These are phyloP conservation scores for Inonotus obliquus DNA, from an alignment of 1,284 basidiomycete species.

Conservation along the genomic window DNA sequence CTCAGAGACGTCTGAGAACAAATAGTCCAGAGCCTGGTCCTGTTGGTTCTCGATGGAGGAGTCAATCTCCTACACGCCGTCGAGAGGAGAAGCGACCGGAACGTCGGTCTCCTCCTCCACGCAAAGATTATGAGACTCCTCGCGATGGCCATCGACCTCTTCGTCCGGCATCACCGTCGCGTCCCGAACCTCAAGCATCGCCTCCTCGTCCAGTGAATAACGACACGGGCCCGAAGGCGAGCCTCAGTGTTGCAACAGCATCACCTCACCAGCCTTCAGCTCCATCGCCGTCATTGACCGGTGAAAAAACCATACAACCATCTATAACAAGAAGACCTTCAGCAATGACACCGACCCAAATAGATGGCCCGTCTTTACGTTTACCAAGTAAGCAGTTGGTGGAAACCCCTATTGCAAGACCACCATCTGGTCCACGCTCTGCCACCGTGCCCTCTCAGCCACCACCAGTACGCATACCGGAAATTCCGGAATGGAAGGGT, in stretches of 20 bases:
- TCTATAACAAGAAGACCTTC: background rate
- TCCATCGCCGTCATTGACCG: background rate
- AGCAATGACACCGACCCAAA: background rate
- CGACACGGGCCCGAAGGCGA: background rate
- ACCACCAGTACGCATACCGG: background rate
- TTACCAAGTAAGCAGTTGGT: background rate
- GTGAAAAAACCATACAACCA: background rate
- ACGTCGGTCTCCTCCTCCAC: background rate
- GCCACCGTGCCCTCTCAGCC: background rate
- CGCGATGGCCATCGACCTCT: background rate
- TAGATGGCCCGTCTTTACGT: background rate
- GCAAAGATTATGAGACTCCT: no score
- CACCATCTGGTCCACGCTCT: conserved; percentile 11
- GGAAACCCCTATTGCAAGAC: background rate
- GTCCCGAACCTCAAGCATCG: background rate
- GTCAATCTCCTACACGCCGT: background rate
- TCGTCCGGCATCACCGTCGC: background rate
- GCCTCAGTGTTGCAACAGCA: background rate
- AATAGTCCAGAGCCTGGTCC: background rate
- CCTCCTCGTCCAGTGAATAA: background rate
- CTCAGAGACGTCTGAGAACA: background rate
- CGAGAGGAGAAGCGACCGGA: conserved; percentile 10
- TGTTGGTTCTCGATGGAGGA: background rate
- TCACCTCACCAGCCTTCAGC: background rate
- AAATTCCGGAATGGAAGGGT: conserved; percentile 5